Evolutionary conservation across 2,329 filamentous ascomycete genomes (phyloP).

Genomic region (Hawksworthiomyces lignivorus): DNA sequence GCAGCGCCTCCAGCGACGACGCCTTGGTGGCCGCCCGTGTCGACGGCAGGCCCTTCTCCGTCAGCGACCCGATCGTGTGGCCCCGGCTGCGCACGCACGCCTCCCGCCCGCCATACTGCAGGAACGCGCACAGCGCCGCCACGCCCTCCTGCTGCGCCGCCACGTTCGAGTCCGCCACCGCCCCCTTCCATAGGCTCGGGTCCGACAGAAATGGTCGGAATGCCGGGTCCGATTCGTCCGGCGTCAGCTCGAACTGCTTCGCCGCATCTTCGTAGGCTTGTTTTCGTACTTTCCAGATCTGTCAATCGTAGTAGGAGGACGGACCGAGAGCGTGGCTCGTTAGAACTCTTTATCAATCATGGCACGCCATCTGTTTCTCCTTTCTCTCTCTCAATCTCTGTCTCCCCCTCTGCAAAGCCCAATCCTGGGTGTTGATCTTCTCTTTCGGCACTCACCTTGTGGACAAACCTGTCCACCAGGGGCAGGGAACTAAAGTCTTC

Average conservation of each 20-base stretch:
- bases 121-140: constrained; percentile 77
- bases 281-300: constrained; percentile 97
- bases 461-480: constrained; percentile 69
- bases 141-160: constrained; percentile 93
- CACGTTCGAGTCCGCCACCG: constrained; percentile 90
- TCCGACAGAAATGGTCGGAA: constrained; percentile 87
- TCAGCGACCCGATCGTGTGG: constrained; percentile 67
- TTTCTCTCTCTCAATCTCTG: neutral
- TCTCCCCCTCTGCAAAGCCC: neutral
- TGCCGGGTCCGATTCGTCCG: constrained; percentile 75
- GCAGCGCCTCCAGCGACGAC: constrained; percentile 74
- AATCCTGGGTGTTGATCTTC: neutral
- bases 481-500: constrained; percentile 77
- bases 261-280: constrained; percentile 87
- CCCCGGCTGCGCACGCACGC: constrained; percentile 70
- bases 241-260: constrained; percentile 76
- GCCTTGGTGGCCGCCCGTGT: constrained; percentile 84
- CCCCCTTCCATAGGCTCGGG: constrained; percentile 80
- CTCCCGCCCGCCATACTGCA: constrained; percentile 81
- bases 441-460: constrained; percentile 54
- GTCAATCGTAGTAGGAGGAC: too few relatives aligned
- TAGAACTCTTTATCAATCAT: too few relatives aligned
- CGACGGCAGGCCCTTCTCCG: constrained; percentile 85
- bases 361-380: neutral
- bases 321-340: too few relatives aligned